phyloP scores from a whole-genome alignment of 2,329 filamentous ascomycete genomes.

The Neurospora sp. region DNA sequence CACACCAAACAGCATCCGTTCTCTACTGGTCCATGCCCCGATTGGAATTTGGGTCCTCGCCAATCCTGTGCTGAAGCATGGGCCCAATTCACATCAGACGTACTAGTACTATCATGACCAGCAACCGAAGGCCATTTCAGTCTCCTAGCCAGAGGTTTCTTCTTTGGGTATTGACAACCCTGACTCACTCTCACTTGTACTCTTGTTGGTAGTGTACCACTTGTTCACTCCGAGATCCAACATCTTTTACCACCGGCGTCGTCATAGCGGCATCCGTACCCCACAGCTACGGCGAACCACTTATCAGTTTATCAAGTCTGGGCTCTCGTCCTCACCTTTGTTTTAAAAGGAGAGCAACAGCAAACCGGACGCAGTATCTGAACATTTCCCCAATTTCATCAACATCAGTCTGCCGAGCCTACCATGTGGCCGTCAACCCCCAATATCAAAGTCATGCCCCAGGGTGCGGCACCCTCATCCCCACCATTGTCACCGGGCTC shows the following conservation, averaged over 20 bases:
- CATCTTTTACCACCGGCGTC: slow-evolving; percentile 8
- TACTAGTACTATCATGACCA: slow-evolving; percentile 39
- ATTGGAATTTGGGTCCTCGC: neutral
- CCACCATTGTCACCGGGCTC: slow-evolving; percentile 29
- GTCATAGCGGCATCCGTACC: neutral
- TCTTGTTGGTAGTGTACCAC: neutral
- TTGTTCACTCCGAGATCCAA: neutral
- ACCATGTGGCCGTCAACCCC: slow-evolving; percentile 28
- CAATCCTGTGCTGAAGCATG: neutral
- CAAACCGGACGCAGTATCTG: neutral
- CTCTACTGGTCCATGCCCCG: neutral
- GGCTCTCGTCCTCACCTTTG: neutral
- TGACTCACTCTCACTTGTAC: slow-evolving; percentile 21
- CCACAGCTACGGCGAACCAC: neutral
- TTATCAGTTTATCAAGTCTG: neutral
- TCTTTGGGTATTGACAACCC: slow-evolving; percentile 32
- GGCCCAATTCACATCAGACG: slow-evolving; percentile 17
- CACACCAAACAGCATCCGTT: neutral
- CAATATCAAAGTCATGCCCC: slow-evolving; percentile 22
- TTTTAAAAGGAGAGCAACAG: neutral
- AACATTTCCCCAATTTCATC: slow-evolving; percentile 5
- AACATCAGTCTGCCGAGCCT: slow-evolving; percentile 9
- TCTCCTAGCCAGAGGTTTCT: slow-evolving; percentile 37
- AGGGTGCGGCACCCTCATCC: slow-evolving; percentile 29
- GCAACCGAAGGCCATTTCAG: slow-evolving; percentile 29